Conservation (phyloP, 2,329 filamentous ascomycete genomes). For the Talaromyces sp. region DNA sequence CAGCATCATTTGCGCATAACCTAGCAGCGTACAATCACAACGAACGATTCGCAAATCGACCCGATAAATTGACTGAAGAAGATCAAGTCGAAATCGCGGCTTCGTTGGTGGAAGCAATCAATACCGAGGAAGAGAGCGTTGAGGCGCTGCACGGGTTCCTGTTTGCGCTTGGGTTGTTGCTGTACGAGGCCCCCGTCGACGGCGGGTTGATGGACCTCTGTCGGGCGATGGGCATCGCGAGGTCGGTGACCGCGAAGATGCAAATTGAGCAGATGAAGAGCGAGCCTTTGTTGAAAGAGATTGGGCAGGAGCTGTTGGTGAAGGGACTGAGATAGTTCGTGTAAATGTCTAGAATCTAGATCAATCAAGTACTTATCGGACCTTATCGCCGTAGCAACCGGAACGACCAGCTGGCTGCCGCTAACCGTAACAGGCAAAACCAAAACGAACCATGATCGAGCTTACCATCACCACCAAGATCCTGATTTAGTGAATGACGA, state of each 20-base stretch:
- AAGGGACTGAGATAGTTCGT: slow-evolving; percentile 30
- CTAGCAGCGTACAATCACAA: slow-evolving; percentile 68
- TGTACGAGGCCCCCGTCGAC: slow-evolving; percentile 65
- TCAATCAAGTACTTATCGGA: not conserved
- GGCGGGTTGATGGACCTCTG: slow-evolving; percentile 79
- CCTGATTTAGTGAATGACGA: not conserved
- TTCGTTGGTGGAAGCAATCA: slow-evolving; percentile 71
- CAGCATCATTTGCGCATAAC: slow-evolving; percentile 80
- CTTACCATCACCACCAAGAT: not conserved
- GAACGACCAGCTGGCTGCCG: not conserved
- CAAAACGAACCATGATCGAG: slow-evolving; percentile 22
- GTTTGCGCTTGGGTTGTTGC: slow-evolving; percentile 69
- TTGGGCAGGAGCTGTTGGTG: slow-evolving; percentile 44
- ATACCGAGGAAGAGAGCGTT: slow-evolving; percentile 47
- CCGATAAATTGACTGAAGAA: slow-evolving; percentile 60
- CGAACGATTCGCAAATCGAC: slow-evolving; percentile 55
- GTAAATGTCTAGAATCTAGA: not conserved
- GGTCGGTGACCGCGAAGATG: slow-evolving; percentile 54
- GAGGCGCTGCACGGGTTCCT: slow-evolving; percentile 76
- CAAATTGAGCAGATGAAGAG: slow-evolving; percentile 55
- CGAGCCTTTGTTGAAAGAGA: slow-evolving; percentile 55
- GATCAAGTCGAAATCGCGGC: slow-evolving; percentile 80
- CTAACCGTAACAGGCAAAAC: slow-evolving; percentile 26
- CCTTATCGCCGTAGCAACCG: slow-evolving; percentile 16
- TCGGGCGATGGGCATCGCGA: slow-evolving; percentile 68